Percentiles rank a stretch among this genome's conserved stretches.
phyloP scores from a whole-genome alignment of 1,284 basidiomycete species.

The Leccinum fuscescens region DNA sequence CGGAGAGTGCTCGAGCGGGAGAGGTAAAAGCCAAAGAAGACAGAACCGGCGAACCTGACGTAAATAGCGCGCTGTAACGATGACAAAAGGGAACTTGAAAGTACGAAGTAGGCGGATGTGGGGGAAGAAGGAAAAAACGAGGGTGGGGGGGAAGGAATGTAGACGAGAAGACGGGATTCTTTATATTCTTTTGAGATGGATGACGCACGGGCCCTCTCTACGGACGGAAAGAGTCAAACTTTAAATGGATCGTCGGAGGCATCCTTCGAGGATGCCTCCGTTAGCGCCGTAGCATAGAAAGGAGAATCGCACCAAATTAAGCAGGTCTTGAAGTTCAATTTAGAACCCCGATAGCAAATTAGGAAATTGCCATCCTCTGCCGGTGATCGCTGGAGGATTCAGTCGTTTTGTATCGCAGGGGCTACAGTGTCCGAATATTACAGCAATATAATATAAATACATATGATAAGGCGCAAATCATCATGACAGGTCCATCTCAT shows the following conservation, averaged over 20 bases:
- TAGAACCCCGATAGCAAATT: slow-evolving; percentile 18
- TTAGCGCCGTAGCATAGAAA: slow-evolving; percentile 16
- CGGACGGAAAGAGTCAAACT: slow-evolving; percentile 21
- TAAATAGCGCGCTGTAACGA: slow-evolving; percentile 21
- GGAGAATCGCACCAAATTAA: slow-evolving; percentile 22
- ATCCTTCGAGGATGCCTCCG: slow-evolving; percentile 29
- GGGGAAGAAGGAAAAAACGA: slow-evolving; percentile 10
- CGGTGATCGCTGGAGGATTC: slow-evolving; percentile 11
- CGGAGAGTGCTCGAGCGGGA: slow-evolving; percentile 15
- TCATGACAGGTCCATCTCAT: slow-evolving; percentile 32
- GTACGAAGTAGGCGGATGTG: slow-evolving; percentile 21
- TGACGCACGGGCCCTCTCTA: slow-evolving; percentile 30
- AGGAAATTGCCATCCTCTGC: slow-evolving; percentile 16
- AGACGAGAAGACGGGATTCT: slow-evolving; percentile 10
- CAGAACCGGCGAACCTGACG: slow-evolving; percentile 19
- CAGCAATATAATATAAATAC: slow-evolving; percentile 9
- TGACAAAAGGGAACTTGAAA: slow-evolving; percentile 10
- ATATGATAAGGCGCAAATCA: slow-evolving; percentile 2
- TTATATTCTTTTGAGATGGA: slow-evolving; percentile 26
- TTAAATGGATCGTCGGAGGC: slow-evolving; percentile 17
- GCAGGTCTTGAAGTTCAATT: slow-evolving; percentile 31
- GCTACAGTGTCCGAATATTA: not conserved
- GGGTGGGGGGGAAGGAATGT: slow-evolving; percentile 9
- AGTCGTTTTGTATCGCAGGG: no score
- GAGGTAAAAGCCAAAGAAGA: slow-evolving; percentile 13